Conservation (phyloP, 768 basidiomycete genomes). For the Hericium erinaceus region DNA sequence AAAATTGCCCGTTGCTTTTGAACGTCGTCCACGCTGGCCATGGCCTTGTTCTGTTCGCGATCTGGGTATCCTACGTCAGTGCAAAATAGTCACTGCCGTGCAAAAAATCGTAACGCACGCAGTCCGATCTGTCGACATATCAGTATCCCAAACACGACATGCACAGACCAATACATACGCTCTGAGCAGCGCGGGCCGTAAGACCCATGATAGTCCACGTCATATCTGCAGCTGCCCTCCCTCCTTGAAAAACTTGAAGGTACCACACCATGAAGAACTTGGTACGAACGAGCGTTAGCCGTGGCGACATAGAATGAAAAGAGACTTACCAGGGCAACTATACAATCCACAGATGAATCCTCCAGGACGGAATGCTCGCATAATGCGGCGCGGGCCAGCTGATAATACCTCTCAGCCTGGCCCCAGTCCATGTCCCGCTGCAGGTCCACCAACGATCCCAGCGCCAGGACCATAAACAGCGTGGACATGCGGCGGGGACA, state of each 20-base stretch:
- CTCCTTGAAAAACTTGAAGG: background rate
- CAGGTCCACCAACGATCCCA: background rate
- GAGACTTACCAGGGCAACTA: background rate
- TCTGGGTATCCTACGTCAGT: background rate
- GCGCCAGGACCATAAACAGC: background rate
- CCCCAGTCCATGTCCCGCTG: background rate
- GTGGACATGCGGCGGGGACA: background rate
- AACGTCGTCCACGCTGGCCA: background rate
- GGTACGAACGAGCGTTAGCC: background rate
- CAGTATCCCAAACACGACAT: background rate
- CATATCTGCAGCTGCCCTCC: background rate
- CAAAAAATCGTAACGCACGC: background rate
- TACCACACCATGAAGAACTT: slow-evolving; percentile 2
- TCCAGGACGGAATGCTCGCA: background rate
- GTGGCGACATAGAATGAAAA: background rate
- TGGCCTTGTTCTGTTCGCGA: background rate
- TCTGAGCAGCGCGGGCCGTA: background rate
- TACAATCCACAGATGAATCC: background rate
- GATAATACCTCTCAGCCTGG: background rate
- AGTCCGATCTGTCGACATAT: background rate
- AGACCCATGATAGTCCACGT: background rate
- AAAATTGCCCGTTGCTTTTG: background rate
- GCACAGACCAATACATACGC: background rate
- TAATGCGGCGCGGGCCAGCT: slow-evolving; percentile 2
- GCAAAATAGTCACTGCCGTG: background rate